phyloP scores from a whole-genome alignment of 2,329 filamentous ascomycete genomes.

The Aspergillus quadrilineatus region DNA sequence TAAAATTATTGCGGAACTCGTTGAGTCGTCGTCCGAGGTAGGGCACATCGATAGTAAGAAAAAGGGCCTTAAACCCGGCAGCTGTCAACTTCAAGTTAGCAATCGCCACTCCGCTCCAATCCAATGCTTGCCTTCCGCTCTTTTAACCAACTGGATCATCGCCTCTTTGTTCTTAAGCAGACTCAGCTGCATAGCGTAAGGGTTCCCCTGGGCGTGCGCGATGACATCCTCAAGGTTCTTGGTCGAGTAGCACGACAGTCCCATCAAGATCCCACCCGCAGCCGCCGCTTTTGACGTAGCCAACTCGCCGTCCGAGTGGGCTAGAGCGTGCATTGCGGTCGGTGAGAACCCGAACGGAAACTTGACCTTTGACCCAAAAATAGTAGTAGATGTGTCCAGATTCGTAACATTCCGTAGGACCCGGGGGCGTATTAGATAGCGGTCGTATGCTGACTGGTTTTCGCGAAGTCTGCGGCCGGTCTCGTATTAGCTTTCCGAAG shows the following conservation, averaged over 20 bases:
- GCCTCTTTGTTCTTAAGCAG: neutral
- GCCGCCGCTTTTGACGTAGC: neutral
- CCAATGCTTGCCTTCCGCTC: neutral
- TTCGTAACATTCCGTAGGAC: slow-evolving; percentile 42
- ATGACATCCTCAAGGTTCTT: neutral
- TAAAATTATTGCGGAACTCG: slow-evolving; percentile 12
- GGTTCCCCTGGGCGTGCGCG: neutral
- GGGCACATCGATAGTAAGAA: slow-evolving; percentile 10
- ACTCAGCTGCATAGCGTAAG: slow-evolving; percentile 5
- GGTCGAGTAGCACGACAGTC: slow-evolving; percentile 1
- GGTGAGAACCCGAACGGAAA: slow-evolving; percentile 55
- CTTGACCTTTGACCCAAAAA: slow-evolving; percentile 43
- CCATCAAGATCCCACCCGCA: neutral
- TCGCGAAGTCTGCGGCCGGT: slow-evolving; percentile 39
- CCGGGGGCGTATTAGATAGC: slow-evolving; percentile 48
- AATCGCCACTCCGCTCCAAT: too few species aligned
- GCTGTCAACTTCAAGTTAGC: neutral
- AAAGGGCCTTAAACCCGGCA: slow-evolving; percentile 15
- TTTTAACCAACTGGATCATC: neutral
- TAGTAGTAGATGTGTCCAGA: slow-evolving; percentile 41
- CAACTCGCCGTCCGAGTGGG: neutral
- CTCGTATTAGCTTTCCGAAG: too few species aligned
- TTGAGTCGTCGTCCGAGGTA: slow-evolving; percentile 10
- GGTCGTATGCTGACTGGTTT: slow-evolving; percentile 51
- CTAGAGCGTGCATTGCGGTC: slow-evolving; percentile 33